Evolutionary conservation across 2,329 filamentous ascomycete genomes (phyloP), one percentile per base, ranked within the genome.

Genomic region (Nectriaceae sp.): DNA sequence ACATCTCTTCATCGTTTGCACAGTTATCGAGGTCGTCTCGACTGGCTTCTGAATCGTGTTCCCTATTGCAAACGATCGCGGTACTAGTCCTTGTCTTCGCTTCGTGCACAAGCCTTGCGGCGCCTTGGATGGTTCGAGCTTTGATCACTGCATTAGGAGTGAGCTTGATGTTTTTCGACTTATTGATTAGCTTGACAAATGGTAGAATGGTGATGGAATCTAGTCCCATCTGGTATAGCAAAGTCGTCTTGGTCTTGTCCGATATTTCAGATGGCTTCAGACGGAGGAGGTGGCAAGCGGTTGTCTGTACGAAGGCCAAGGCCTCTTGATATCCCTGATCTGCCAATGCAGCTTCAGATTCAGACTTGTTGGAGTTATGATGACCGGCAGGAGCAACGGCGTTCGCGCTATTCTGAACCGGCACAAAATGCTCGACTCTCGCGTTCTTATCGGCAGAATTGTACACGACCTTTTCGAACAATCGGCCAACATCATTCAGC

Each of bases 41-140:
- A 6, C 13, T 29, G 24, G 6, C 24, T 6, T 29, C 13, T n/a
- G n/a, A n/a, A 6, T 6, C 24, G 13, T 29, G 24, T 13, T 29
- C 24, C 13, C 24, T 13, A 29, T 29, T 29, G 24, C 13, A 6
- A 13, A 29, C 24, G 6, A 29, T 29, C 6, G 24, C 6, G 6
- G 21, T 59, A 56, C 13, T 29, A 11, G 13, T 19, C 39, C 31
- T 52, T 16, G 11, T 18, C 31, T 35, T 53, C 19, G 49, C 46
- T 2, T 44, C 39, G 5, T 49, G 31, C 5, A 60, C 50, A 11
- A 59, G 54, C 15, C 24, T 31, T 11, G 55, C 55, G 2, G 52
- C 49, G 19, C 59, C 59, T 4, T 56, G 54, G 5, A 62, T 29
- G 11, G 54, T 60, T 3, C 57, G 57, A 5, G 57, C 54, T 15